phyloP scores from a whole-genome alignment of 2,329 filamentous ascomycete species.

The Fusarium anguioides region DNA sequence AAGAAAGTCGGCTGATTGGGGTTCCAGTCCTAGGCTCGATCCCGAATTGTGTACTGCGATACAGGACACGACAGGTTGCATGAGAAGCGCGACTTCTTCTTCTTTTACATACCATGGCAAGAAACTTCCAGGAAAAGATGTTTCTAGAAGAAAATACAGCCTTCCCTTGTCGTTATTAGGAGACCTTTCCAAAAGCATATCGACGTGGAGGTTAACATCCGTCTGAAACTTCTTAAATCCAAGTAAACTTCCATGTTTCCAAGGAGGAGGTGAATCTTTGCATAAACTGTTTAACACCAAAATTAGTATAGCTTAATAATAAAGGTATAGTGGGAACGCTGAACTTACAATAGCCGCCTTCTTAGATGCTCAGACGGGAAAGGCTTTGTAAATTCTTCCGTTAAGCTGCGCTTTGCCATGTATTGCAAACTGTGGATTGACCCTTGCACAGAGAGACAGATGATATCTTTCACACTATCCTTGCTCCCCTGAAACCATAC shows the following conservation, averaged over 20 bases:
- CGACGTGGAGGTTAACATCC: not conserved
- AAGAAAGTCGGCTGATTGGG: not conserved
- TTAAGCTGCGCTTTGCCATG: not conserved
- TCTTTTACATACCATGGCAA: not conserved
- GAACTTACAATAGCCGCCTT: not conserved
- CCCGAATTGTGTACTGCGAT: not conserved
- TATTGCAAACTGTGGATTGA: not conserved
- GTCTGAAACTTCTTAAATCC: not conserved
- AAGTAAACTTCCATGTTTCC: not conserved
- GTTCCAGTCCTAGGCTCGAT: not conserved
- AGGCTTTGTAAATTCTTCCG: not conserved
- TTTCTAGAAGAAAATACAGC: not conserved
- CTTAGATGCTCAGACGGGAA: no score
- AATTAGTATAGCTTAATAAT: not conserved
- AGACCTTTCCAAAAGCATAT: no score
- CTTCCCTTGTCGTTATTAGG: not conserved
- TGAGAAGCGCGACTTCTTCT: not conserved
- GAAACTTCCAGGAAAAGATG: not conserved
- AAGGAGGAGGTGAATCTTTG: not conserved
- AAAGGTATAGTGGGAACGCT: no score
- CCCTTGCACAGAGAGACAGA: not conserved
- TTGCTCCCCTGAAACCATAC: not conserved
- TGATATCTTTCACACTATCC: not conserved
- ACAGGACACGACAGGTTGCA: not conserved
- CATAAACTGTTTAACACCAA: not conserved